Conservation (phyloP, 176 grass and related monocot genomes). For the Pontederia paniculata region DNA sequence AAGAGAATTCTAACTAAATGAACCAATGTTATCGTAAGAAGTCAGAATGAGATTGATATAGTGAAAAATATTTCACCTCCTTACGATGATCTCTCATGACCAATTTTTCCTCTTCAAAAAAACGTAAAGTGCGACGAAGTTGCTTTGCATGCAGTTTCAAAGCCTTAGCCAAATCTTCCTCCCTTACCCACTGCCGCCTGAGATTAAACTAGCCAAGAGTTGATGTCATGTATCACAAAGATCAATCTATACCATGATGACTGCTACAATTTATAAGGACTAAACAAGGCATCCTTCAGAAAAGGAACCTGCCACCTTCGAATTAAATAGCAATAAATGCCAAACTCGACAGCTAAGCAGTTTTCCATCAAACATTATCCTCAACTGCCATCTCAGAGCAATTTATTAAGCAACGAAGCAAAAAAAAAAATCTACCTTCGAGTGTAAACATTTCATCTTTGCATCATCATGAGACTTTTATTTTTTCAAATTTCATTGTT, state of each 20-base stretch:
- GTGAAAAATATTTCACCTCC: conserved; percentile 41
- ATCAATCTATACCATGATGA: neutral
- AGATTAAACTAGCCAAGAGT: neutral
- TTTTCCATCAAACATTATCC: too few species aligned
- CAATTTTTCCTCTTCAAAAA: conserved; percentile 93
- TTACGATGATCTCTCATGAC: conserved; percentile 88
- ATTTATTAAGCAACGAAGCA: too few species aligned
- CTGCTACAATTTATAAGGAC: neutral
- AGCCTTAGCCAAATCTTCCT: conserved; percentile 88
- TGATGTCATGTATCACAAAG: neutral
- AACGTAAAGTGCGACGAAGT: conserved; percentile 61
- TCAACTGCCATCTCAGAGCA: too few species aligned
- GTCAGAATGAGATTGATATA: neutral
- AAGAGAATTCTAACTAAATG: too few species aligned
- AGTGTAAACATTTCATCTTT: too few species aligned
- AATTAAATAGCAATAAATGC: too few species aligned
- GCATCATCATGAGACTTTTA: too few species aligned
- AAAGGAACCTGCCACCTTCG: neutral
- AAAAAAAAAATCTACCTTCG: too few species aligned
- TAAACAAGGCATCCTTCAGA: neutral
- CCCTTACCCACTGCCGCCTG: conserved; percentile 80
- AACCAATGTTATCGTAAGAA: neutral
- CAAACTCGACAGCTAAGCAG: too few species aligned
- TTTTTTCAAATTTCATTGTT: too few species aligned
- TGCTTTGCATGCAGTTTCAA: conserved; percentile 88